Percentiles rank a stretch among this genome's conserved stretches.
Conservation (phyloP, 2,329 filamentous ascomycete genomes). For the Paracoccidioides brasiliensis region DNA sequence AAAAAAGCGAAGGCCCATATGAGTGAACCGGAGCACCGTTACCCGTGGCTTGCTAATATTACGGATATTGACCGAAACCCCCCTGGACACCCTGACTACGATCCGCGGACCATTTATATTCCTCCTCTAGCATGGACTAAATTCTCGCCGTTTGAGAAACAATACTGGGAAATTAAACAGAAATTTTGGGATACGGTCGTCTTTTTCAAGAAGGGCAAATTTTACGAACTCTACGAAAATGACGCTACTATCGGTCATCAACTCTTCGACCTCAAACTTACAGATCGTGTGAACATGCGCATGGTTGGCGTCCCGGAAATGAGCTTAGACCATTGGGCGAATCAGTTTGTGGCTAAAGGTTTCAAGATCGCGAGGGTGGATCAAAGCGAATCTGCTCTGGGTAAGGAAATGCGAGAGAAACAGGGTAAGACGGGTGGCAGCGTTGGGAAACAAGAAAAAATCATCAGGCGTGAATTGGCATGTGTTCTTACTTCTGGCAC, state of each 20-base stretch:
- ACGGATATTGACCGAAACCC: slow-evolving; percentile 72
- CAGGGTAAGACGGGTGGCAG: slow-evolving; percentile 45
- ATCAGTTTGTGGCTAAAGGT: slow-evolving; percentile 95
- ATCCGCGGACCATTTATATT: slow-evolving; percentile 81
- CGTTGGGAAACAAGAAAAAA: slow-evolving; percentile 67
- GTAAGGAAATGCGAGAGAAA: slow-evolving; percentile 97
- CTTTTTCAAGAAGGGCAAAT: slow-evolving; percentile 99
- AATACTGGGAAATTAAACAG: slow-evolving; percentile 99
- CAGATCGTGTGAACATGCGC: slow-evolving; percentile 96
- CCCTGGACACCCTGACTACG: slow-evolving; percentile 71
- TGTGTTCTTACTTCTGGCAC: slow-evolving; percentile 88
- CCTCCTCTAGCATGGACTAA: slow-evolving; percentile 65
- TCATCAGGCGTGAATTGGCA: slow-evolving; percentile 81
- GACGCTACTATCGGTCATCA: slow-evolving; percentile 95
- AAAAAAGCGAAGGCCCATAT: slow-evolving; percentile 57
- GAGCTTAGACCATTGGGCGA: slow-evolving; percentile 92
- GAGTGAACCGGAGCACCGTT: slow-evolving; percentile 72
- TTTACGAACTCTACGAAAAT: slow-evolving; percentile 96
- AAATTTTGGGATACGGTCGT: slow-evolving; percentile 96
- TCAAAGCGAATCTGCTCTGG: slow-evolving; percentile 88
- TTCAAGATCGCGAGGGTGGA: slow-evolving; percentile 95
- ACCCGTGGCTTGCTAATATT: slow-evolving; percentile 79
- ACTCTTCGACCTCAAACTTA: slow-evolving; percentile 93
- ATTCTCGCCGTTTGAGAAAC: slow-evolving; percentile 91
- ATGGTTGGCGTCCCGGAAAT: slow-evolving; percentile 98